Evolutionary conservation across 148 eudicot genomes (phyloP), one percentile per base, ranked within the genome.

Genomic region (Dianthus caryophyllus): DNA sequence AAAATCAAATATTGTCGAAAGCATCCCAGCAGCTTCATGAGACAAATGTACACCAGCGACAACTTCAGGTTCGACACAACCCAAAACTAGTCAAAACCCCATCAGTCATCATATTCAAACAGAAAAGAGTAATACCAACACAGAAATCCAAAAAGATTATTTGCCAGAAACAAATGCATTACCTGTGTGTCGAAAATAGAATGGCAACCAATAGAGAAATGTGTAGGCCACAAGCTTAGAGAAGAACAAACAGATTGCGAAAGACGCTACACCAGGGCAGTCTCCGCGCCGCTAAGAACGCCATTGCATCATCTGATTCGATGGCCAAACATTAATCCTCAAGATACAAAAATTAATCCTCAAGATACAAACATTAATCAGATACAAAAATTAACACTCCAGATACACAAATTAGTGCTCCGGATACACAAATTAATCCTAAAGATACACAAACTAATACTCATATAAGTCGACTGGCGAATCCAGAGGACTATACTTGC

Each of bases 211-310:
- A 71, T 94, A 94, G 33, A 94, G 77, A 81, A 94, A 94, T 0
- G 98, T 94, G 78, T 94, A 94, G 12, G 96, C 97, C 65, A 94
- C 99, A 52, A 94, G 99, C 89, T 94, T 94, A 38, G 97, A 88
- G 81, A 94, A 94, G 73, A 94, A 94, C 51, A 94, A 77, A 72
- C 92, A 90, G 64, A 90, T 75, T 0, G 99, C 95, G 70, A 82
- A 94, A 0, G 96, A 74, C 10, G 87, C 96, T 60, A 90, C 99
- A 22, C 88, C 85, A 0, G 99, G n/a, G 99, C 68, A 94, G 76
- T 73, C 77, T 90, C 99, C 99, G 90, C 2, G 97, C 99, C 69
- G 80, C 90, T 0, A 90, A 24, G 55, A 94, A 90, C 74, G 90
- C 99, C 48, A 94, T 94, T 16, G 99, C 96, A 77, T 64, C 80